Conservation (phyloP, 345 rosid species). For the Gynandropsis gynandra region DNA sequence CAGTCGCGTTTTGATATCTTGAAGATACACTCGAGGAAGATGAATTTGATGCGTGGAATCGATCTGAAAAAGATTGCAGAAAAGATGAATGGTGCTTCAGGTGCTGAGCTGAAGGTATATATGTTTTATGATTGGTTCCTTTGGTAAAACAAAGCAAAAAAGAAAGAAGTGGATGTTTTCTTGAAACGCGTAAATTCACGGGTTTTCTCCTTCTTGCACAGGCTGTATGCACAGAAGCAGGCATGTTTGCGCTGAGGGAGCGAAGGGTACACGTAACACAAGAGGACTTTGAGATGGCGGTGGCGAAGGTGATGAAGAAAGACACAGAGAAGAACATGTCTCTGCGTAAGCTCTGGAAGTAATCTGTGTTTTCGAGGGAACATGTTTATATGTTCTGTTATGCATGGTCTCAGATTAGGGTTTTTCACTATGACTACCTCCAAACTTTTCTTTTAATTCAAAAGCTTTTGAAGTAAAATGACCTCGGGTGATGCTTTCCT, state of each 20-base stretch:
- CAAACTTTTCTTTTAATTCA: no score
- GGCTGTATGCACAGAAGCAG: neutral
- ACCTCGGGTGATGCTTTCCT: no score
- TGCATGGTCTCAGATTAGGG: neutral
- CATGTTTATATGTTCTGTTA: neutral
- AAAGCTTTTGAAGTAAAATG: no score
- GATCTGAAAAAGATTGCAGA: conserved; percentile 96
- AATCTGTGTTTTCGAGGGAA: neutral
- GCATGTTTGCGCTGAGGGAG: no score
- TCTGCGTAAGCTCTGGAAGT: conserved; percentile 75
- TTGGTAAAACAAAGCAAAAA: no score
- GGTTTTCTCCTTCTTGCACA: no score
- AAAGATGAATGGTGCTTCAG: conserved; percentile 99
- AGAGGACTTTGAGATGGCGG: conserved; percentile 89
- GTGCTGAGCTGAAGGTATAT: conserved; percentile 95
- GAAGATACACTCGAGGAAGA: conserved; percentile 92
- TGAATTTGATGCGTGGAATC: conserved; percentile 98
- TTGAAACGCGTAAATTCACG: no score
- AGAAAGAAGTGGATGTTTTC: no score
- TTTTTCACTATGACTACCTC: no score
- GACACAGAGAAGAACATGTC: conserved; percentile 87
- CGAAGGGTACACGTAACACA: conserved; percentile 82
- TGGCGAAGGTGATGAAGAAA: conserved; percentile 89
- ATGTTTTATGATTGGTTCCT: no score
- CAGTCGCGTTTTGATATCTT: conserved; percentile 92